phyloP scores from a whole-genome alignment of 2,329 filamentous ascomycete species.

The Myriosclerotinia scirpicola region DNA sequence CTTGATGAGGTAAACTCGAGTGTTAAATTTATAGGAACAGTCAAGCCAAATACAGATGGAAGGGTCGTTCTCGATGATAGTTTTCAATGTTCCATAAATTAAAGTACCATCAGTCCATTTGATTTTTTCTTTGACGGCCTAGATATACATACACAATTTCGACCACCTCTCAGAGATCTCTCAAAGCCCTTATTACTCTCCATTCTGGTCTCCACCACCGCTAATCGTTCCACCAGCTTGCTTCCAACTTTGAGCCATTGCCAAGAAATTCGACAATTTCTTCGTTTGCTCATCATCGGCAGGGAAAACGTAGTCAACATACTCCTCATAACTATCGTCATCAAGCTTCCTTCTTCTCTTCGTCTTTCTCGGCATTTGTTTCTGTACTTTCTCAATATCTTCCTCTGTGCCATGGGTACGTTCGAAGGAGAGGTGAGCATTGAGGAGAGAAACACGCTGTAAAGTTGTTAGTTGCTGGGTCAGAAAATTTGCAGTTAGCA shows the following conservation, averaged over 20 bases:
- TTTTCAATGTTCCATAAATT: slow-evolving; percentile 10
- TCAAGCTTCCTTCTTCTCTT: slow-evolving; percentile 92
- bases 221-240: slow-evolving; percentile 37
- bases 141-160: slow-evolving; percentile 16
- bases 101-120: background rate
- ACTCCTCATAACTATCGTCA: slow-evolving; percentile 94
- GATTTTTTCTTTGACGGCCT: background rate
- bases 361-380: slow-evolving; percentile 88
- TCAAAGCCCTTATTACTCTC: background rate
- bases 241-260: slow-evolving; percentile 76
- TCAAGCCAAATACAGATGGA: background rate
- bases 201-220: slow-evolving; percentile 16
- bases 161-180: background rate
- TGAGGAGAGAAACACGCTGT: slow-evolving; percentile 80
- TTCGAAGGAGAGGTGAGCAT: slow-evolving; percentile 92
- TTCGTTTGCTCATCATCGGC: slow-evolving; percentile 86
- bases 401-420: slow-evolving; percentile 73
- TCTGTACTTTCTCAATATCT: slow-evolving; percentile 80
- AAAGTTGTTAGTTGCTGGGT: slow-evolving; percentile 39
- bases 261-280: slow-evolving; percentile 79
- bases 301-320: slow-evolving; percentile 95
- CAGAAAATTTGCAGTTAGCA: background rate
- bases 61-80: background rate
- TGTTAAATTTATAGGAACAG: background rate
- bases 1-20: background rate